A percentile compares a stretch with the other conserved stretches of the same genome.
Evolutionary conservation across 805 yeast species (phyloP).

Genomic region (Metschnikowia aberdeeniae): DNA sequence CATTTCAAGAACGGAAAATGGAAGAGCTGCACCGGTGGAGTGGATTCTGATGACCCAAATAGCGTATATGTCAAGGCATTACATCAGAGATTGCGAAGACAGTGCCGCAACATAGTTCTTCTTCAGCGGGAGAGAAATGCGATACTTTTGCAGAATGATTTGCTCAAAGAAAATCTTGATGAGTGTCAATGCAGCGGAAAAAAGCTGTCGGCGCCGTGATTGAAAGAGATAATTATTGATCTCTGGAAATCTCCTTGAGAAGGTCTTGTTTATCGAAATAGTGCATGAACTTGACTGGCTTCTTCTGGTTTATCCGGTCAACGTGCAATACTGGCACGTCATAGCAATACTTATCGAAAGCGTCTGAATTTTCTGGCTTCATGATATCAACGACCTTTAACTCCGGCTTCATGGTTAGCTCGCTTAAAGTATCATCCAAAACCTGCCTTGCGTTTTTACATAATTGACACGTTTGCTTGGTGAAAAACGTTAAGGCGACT

Average conservation of each 20-base stretch:
- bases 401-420: conserved; percentile 25
- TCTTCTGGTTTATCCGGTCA: conserved; percentile 43
- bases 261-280: conserved; percentile 54
- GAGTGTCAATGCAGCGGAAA: not conserved
- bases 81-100: conserved; percentile 5
- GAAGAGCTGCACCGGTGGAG: conserved; percentile 1
- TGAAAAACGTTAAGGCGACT: conserved; percentile 50
- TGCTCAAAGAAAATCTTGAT: not conserved
- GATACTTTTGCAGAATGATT: conserved; percentile 4
- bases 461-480: conserved; percentile 65
- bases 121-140: conserved; percentile 15
- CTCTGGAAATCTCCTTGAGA: not conserved
- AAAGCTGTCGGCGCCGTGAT: not conserved
- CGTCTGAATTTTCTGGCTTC: conserved; percentile 51
- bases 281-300: conserved; percentile 65
- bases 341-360: conserved; percentile 71
- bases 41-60: conserved; percentile 5
- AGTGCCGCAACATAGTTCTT: conserved; percentile 11
- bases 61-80: not conserved
- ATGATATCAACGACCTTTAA: conserved; percentile 54
- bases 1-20: conserved; percentile 10
- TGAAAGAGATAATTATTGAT: not conserved
- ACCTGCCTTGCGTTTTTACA: conserved; percentile 62
- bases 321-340: conserved; percentile 79
- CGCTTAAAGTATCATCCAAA: conserved; percentile 39